Evolutionary conservation across 495 filamentous ascomycete species (phyloP).

Genomic region (Tuber melanosporum): DNA sequence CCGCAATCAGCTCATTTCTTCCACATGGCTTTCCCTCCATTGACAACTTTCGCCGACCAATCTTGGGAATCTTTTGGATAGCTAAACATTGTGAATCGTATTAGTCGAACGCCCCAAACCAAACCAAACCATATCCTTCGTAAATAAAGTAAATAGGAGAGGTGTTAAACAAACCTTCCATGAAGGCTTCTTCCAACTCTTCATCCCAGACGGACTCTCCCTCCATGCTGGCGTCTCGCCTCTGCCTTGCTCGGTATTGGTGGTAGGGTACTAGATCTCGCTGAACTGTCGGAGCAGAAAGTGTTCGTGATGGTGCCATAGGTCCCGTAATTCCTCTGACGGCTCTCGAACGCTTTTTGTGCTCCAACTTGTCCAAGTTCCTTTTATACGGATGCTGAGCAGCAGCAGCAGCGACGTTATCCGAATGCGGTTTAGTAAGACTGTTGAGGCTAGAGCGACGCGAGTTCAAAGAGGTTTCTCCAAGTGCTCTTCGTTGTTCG

Average conservation of each 20-base stretch:
- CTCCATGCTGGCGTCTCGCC: conserved; percentile 36
- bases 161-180: conserved; percentile 61
- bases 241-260: conserved; percentile 40
- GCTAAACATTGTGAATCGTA: conserved; percentile 50
- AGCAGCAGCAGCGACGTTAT: background rate
- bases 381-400: conserved; percentile 17
- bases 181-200: conserved; percentile 76
- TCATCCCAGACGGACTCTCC: conserved; percentile 63
- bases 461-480: conserved; percentile 28
- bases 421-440: background rate
- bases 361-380: conserved; percentile 31
- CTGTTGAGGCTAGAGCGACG: conserved; percentile 21
- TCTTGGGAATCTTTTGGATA: conserved; percentile 68
- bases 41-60: conserved; percentile 72
- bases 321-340: conserved; percentile 19
- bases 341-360: conserved; percentile 26
- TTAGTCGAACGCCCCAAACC: conserved; percentile 3
- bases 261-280: conserved; percentile 39
- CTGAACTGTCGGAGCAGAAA: conserved; percentile 24
- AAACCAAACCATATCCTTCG: background rate
- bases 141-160: conserved; percentile 14
- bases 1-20: conserved; percentile 83
- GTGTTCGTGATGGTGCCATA: conserved; percentile 24
- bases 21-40: conserved; percentile 67
- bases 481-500: conserved; percentile 22